These are phyloP conservation scores for Cymbidium sinense DNA, from an alignment of 106 monocot genomes.

Conservation along the genomic window DNA sequence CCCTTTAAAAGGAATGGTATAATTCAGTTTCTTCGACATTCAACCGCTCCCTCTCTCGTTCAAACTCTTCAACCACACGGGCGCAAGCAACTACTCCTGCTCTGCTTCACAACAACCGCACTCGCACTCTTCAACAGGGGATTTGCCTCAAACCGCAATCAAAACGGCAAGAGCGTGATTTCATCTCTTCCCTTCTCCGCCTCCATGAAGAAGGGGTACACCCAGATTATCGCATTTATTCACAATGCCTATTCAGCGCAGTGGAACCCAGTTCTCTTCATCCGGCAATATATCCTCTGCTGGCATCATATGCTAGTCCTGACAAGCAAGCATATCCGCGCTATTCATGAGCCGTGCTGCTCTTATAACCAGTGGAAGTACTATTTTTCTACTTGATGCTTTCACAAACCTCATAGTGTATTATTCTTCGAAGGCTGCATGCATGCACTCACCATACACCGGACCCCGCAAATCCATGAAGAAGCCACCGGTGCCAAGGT, in stretches of 20 bases:
- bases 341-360: constrained; percentile 86
- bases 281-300: constrained; percentile 74
- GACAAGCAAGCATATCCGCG: constrained; percentile 88
- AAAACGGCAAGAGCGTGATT: no score
- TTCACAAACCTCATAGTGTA: constrained; percentile 90
- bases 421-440: constrained; percentile 76
- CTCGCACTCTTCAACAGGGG: no score
- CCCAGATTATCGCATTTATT: constrained; percentile 87
- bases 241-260: constrained; percentile 94
- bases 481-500: no score
- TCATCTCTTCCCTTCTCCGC: constrained; percentile 83
- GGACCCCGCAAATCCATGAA: no score
- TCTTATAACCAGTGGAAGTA: constrained; percentile 80
- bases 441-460: no score
- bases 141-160: no score
- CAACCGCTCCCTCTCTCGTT: no score
- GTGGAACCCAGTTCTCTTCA: constrained; percentile 74
- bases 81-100: no score
- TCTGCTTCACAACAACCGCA: no score
- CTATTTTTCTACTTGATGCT: constrained; percentile 86
- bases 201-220: constrained; percentile 97
- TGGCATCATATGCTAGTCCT: constrained; percentile 75
- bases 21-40: no score
- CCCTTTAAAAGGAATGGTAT: no score
- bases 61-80: no score